These are phyloP conservation scores for Cystofilobasidium ferigula DNA, from an alignment of 768 basidiomycete species.

Conservation along the genomic window DNA sequence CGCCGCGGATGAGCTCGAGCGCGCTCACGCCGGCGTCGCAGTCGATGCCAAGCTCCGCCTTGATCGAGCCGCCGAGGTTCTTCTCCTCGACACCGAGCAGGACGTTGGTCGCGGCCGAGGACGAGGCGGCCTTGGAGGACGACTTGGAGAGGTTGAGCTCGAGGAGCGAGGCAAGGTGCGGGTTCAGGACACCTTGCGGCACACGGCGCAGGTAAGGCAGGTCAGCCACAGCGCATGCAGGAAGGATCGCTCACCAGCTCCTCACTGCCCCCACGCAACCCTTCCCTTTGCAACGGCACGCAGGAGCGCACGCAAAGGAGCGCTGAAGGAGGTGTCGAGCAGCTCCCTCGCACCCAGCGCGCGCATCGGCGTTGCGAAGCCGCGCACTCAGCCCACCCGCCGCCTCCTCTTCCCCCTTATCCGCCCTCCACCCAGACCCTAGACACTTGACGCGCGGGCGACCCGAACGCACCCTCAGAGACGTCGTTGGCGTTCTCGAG, in stretches of 20 bases:
- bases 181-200: conserved; percentile 83
- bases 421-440: no score
- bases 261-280: no score
- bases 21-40: conserved; percentile 53
- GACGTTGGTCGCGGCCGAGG: conserved; percentile 42
- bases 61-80: conserved; percentile 71
- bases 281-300: no score
- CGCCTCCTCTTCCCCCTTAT: no score
- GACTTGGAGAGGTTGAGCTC: conserved; percentile 85
- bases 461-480: conserved; percentile 61
- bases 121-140: conserved; percentile 71
- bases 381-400: no score
- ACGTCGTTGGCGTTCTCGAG: conserved; percentile 93
- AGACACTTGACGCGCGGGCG: neutral
- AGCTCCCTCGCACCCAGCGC: no score
- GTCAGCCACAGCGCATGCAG: no score
- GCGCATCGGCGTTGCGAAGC: no score
- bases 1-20: conserved; percentile 86
- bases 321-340: no score
- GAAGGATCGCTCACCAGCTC: no score
- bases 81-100: conserved; percentile 58
- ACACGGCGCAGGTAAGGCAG: no score
- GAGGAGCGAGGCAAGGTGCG: conserved; percentile 67
- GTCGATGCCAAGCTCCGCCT: conserved; percentile 82
- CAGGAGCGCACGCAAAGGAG: no score